A percentile compares a stretch with the other conserved stretches of the same genome.
These are phyloP conservation scores for Pythium utonaiense DNA, from an alignment of 352 stramenopile species.

Conservation along the genomic window DNA sequence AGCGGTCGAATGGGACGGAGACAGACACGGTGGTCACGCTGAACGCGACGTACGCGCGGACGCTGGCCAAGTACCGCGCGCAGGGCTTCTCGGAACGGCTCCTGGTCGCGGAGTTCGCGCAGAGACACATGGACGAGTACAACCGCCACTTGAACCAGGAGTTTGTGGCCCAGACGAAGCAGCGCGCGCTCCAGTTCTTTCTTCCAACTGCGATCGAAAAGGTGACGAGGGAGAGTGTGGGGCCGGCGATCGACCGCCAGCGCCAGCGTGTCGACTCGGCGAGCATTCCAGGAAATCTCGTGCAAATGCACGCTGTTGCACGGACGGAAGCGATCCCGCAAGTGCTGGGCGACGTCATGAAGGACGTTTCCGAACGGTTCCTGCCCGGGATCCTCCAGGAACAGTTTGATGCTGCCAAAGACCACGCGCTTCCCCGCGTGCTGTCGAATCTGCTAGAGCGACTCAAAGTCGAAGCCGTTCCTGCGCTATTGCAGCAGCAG, in stretches of 20 bases:
- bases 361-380: slow-evolving; percentile 55
- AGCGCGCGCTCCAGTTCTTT: slow-evolving; percentile 43
- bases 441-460: slow-evolving; percentile 44
- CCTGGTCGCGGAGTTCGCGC: slow-evolving; percentile 55
- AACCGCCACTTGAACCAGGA: slow-evolving; percentile 32
- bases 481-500: slow-evolving; percentile 42
- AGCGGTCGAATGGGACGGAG: slow-evolving; percentile 64
- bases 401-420: slow-evolving; percentile 22
- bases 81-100: slow-evolving; percentile 54
- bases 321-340: slow-evolving; percentile 55
- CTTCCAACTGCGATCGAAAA: slow-evolving; percentile 32
- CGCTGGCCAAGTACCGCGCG: slow-evolving; percentile 39
- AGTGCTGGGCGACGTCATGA: slow-evolving; percentile 57
- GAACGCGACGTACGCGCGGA: slow-evolving; percentile 58
- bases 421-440: slow-evolving; percentile 49
- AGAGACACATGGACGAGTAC: slow-evolving; percentile 44
- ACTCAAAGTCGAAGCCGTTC: slow-evolving; percentile 48
- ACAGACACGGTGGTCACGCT: slow-evolving; percentile 47
- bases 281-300: slow-evolving; percentile 40
- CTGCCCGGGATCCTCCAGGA: slow-evolving; percentile 38
- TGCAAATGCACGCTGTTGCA: slow-evolving; percentile 44
- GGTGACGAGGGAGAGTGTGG: slow-evolving; percentile 36
- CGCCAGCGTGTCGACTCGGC: slow-evolving; percentile 38
- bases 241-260: slow-evolving; percentile 37
- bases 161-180: slow-evolving; percentile 62